Percentiles rank a stretch among this genome's conserved stretches.
These are phyloP conservation scores for Suhomyces coccinellae DNA, from an alignment of 1,139 yeast genomes.

Conservation along the genomic window DNA sequence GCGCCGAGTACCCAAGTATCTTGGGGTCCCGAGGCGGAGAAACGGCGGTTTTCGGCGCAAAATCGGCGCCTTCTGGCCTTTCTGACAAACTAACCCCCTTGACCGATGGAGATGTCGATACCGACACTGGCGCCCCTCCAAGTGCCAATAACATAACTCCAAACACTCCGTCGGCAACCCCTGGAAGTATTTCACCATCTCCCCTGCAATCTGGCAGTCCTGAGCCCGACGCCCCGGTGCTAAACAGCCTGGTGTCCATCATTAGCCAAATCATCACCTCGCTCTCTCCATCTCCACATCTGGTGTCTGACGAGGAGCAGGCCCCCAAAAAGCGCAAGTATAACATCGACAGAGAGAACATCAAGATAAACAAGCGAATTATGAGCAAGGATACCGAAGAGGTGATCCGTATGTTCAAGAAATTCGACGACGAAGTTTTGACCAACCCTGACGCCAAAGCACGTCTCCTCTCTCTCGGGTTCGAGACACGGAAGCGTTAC, in stretches of 20 bases:
- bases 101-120: slow-evolving; percentile 4
- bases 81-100: slow-evolving; percentile 3
- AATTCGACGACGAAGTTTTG: slow-evolving; percentile 21
- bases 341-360: slow-evolving; percentile 17
- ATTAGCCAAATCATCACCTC: slow-evolving; percentile 14
- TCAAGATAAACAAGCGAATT: slow-evolving; percentile 21
- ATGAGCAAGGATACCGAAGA: slow-evolving; percentile 22
- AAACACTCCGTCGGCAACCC: slow-evolving; percentile 4
- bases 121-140: slow-evolving; percentile 1
- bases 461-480: slow-evolving; percentile 18
- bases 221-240: slow-evolving; percentile 4
- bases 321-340: slow-evolving; percentile 15
- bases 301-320: slow-evolving; percentile 10
- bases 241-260: slow-evolving; percentile 10
- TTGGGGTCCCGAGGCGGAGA: no score
- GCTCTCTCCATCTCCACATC: slow-evolving; percentile 8
- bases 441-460: slow-evolving; percentile 20
- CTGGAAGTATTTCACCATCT: slow-evolving; percentile 1
- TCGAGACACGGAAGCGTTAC: slow-evolving; percentile 20
- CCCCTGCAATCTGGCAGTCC: slow-evolving; percentile 4
- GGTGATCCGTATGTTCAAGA: slow-evolving; percentile 21
- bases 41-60: neutral
- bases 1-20: no score
- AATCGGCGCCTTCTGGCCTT: neutral
- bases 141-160: slow-evolving; percentile 8